Evolutionary conservation across 2,329 filamentous ascomycete genomes (phyloP).

Genomic region (Curvularia lunata): DNA sequence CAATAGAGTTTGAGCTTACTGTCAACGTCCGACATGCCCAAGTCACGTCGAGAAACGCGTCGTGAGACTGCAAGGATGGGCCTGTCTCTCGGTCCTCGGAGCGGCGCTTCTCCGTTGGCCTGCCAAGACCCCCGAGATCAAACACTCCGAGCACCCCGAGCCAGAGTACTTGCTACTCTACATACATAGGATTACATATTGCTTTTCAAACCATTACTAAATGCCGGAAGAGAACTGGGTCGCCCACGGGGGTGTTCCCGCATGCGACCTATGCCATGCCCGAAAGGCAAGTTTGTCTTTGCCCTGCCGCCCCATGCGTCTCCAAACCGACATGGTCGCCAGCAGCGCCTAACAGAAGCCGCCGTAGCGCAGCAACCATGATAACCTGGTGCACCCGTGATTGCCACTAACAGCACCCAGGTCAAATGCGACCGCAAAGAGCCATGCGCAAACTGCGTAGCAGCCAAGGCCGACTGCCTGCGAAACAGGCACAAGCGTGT

Average conservation of each 20-base stretch:
- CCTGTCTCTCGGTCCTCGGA: constrained; percentile 11
- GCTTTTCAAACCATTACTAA: not conserved
- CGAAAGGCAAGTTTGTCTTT: constrained; percentile 14
- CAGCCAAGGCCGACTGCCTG: constrained; percentile 37
- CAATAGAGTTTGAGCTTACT: not conserved
- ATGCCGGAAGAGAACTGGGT: constrained; percentile 45
- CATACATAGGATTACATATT: not conserved
- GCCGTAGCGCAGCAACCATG: not conserved
- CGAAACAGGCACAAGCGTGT: constrained; percentile 39
- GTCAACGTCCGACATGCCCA: not conserved
- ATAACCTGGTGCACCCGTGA: not conserved
- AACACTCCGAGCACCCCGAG: constrained; percentile 6
- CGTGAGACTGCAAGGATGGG: constrained; percentile 3
- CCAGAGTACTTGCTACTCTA: constrained; percentile 2
- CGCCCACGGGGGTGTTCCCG: constrained; percentile 39
- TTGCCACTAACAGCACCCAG: constrained; percentile 20
- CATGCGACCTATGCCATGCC: constrained; percentile 42
- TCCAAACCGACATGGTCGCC: not conserved
- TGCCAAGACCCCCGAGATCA: constrained; percentile 16
- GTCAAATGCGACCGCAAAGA: constrained; percentile 47
- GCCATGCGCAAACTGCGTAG: constrained; percentile 41
- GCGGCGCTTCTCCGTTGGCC: not conserved
- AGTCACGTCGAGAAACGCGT: not conserved
- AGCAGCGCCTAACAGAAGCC: not conserved
- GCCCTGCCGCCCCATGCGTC: not conserved